A percentile compares a stretch with the other conserved stretches of the same genome.
Evolutionary conservation across 2,329 filamentous ascomycete genomes (phyloP).

Genomic region (Cladosporium sp.): DNA sequence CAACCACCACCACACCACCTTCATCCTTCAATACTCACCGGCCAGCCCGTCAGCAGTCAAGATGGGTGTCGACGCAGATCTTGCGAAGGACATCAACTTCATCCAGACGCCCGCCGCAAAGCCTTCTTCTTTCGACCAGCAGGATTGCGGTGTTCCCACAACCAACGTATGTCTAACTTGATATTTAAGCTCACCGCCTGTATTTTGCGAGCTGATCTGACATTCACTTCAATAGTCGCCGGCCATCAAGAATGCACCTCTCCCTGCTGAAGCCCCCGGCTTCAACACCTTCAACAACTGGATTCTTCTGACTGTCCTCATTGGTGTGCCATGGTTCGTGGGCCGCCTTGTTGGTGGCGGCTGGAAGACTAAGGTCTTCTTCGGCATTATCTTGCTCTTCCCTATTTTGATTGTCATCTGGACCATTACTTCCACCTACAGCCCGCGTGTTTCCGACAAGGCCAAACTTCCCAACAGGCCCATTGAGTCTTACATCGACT

Average conservation of each 20-base stretch:
- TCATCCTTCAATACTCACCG: neutral
- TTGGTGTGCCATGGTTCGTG: conserved; percentile 71
- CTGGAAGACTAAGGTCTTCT: conserved; percentile 81
- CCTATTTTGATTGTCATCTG: conserved; percentile 82
- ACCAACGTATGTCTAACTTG: neutral
- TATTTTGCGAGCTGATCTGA: neutral
- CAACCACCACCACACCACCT: neutral
- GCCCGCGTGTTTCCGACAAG: conserved; percentile 90
- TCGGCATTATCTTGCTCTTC: conserved; percentile 71
- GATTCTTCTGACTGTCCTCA: conserved; percentile 66
- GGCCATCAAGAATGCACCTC: conserved; percentile 52
- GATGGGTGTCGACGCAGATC: neutral
- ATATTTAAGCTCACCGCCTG: neutral
- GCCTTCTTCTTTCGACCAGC: conserved; percentile 3
- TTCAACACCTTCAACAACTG: conserved; percentile 71
- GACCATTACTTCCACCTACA: conserved; percentile 72
- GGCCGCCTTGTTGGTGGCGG: conserved; percentile 82
- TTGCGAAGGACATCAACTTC: conserved; percentile 12
- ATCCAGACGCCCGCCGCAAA: conserved; percentile 7
- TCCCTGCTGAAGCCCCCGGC: conserved; percentile 83
- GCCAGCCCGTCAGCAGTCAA: neutral
- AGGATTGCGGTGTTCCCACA: conserved; percentile 1
- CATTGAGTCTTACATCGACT: conserved; percentile 85
- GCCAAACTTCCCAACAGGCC: conserved; percentile 79
- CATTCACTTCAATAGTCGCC: neutral